phyloP scores from a whole-genome alignment of 139 green algal species.

The Chlamydomonas sp. region DNA sequence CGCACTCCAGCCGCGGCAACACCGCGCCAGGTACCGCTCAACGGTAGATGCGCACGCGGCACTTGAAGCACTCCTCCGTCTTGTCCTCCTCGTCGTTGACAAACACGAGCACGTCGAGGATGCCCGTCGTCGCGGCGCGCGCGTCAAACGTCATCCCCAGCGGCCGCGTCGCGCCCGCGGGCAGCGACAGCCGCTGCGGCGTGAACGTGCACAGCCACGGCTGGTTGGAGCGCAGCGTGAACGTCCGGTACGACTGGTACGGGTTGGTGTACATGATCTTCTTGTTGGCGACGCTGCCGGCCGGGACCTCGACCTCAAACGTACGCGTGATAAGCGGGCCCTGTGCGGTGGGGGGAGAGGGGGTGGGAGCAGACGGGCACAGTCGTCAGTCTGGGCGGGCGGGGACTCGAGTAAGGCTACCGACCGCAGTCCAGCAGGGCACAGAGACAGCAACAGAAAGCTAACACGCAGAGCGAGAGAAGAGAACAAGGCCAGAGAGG shows the following conservation, averaged over 20 bases:
- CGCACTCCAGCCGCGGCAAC: no score
- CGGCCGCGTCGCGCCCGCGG: conserved; percentile 32
- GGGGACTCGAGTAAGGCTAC: no score
- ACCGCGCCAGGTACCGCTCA: background rate
- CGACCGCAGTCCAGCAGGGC: no score
- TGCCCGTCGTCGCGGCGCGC: conserved; percentile 28
- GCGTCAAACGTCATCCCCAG: conserved; percentile 46
- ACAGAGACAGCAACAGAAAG: no score
- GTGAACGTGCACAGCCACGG: conserved; percentile 48
- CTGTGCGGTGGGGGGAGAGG: background rate
- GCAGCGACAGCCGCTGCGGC: conserved; percentile 42
- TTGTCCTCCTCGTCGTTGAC: conserved; percentile 57
- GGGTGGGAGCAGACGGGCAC: background rate
- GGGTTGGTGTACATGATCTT: conserved; percentile 59
- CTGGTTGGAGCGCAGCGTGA: conserved; percentile 45
- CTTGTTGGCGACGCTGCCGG: conserved; percentile 47
- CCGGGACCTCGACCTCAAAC: conserved; percentile 45
- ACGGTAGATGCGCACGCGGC: conserved; percentile 37
- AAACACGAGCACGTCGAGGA: conserved; percentile 49
- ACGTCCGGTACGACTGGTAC: conserved; percentile 42
- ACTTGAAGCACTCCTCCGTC: conserved; percentile 54
- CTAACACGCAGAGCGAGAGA: no score
- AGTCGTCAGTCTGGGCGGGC: no score
- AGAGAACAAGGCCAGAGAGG: no score
- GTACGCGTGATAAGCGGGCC: conserved; percentile 12